Conservation (phyloP, 805 yeast genomes). For the Yamadazyma sp. region DNA sequence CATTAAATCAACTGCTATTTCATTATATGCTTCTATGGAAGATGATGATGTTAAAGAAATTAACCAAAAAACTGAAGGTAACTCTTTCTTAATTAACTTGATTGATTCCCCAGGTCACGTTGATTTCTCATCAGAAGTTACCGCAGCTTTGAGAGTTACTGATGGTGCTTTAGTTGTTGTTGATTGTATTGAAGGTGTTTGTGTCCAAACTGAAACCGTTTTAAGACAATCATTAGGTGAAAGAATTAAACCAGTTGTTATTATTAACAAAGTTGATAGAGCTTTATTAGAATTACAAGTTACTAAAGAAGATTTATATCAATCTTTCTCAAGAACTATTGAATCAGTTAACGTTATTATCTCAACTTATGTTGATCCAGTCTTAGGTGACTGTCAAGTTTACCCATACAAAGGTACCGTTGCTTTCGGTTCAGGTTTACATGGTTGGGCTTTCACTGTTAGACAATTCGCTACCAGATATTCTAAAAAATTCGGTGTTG, state of each 20-base stretch:
- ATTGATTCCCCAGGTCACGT: slow-evolving; percentile 99
- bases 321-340: slow-evolving; percentile 96
- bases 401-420: slow-evolving; percentile 99
- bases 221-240: slow-evolving; percentile 98
- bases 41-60: slow-evolving; percentile 87
- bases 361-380: slow-evolving; percentile 88
- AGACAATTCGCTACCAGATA: slow-evolving; percentile 98
- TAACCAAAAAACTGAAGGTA: slow-evolving; percentile 89
- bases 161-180: slow-evolving; percentile 99
- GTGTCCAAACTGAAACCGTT: slow-evolving; percentile 99
- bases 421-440: slow-evolving; percentile 99
- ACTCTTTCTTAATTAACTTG: slow-evolving; percentile 94
- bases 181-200: slow-evolving; percentile 99
- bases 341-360: slow-evolving; percentile 99
- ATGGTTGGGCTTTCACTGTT: slow-evolving; percentile 99
- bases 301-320: slow-evolving; percentile 98
- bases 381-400: slow-evolving; percentile 94
- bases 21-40: slow-evolving; percentile 83
- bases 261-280: slow-evolving; percentile 99
- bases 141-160: slow-evolving; percentile 99
- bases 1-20: slow-evolving; percentile 97
- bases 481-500: slow-evolving; percentile 99
- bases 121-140: slow-evolving; percentile 99
- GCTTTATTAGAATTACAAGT: slow-evolving; percentile 98
- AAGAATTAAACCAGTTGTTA: slow-evolving; percentile 98